Evolutionary conservation across 495 filamentous ascomycete species (phyloP).

Genomic region (Hypoxylon fuscum): DNA sequence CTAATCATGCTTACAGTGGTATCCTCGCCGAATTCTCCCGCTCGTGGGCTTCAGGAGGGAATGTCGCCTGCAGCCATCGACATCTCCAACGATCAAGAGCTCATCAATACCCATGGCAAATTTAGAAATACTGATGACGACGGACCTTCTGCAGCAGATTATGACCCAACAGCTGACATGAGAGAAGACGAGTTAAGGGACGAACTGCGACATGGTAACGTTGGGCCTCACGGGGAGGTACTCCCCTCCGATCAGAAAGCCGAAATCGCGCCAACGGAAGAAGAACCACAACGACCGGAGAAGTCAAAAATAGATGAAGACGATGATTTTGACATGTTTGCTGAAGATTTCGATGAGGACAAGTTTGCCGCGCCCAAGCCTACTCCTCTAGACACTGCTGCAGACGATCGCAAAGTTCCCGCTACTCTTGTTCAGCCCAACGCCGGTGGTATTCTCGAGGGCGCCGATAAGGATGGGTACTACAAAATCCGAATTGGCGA

Average conservation of each 20-base stretch:
- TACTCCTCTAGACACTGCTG: constrained; percentile 51
- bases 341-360: constrained; percentile 86
- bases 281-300: constrained; percentile 46
- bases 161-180: constrained; percentile 94
- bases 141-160: constrained; percentile 92
- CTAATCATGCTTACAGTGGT: constrained; percentile 38
- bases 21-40: constrained; percentile 51
- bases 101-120: constrained; percentile 66
- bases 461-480: constrained; percentile 93
- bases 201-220: constrained; percentile 65
- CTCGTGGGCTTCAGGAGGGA: constrained; percentile 45
- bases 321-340: constrained; percentile 94
- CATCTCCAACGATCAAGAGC: constrained; percentile 67
- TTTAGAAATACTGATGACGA: constrained; percentile 64
- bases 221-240: constrained; percentile 56
- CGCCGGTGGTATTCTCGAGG: constrained; percentile 85
- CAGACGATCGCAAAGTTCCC: constrained; percentile 43
- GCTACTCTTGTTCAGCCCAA: constrained; percentile 56
- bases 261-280: constrained; percentile 50
- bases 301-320: constrained; percentile 63
- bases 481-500: constrained; percentile 93
- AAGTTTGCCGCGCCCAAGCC: constrained; percentile 76
- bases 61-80: constrained; percentile 54
- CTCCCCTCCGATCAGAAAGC: constrained; percentile 45
- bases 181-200: constrained; percentile 82